These are phyloP conservation scores for Bolboschoenus planiculmis DNA, from an alignment of 176 grass and related monocot genomes.

Conservation along the genomic window DNA sequence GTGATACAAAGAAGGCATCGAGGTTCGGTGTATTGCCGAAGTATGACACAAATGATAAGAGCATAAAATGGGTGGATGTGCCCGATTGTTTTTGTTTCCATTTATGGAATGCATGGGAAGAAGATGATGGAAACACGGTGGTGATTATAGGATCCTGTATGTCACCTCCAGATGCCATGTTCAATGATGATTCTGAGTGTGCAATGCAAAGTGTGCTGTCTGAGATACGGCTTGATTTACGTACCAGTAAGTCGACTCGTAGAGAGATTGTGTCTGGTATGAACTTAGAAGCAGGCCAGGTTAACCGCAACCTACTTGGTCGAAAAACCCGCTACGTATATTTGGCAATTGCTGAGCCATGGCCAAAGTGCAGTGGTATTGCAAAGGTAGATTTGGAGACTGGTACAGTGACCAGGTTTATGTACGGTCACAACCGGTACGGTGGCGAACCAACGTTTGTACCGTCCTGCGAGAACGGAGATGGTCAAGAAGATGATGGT, in stretches of 20 bases:
- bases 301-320: slow-evolving; percentile 56
- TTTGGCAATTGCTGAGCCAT: slow-evolving; percentile 81
- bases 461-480: slow-evolving; percentile 14
- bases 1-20: slow-evolving; percentile 55
- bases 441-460: slow-evolving; percentile 87
- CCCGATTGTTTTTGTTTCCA: slow-evolving; percentile 98
- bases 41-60: slow-evolving; percentile 39
- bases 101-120: slow-evolving; percentile 98
- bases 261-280: slow-evolving; percentile 45
- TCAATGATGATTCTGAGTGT: slow-evolving; percentile 58
- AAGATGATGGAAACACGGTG: slow-evolving; percentile 38
- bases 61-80: slow-evolving; percentile 84
- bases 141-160: slow-evolving; percentile 85
- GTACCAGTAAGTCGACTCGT: slow-evolving; percentile 53
- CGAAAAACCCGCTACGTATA: slow-evolving; percentile 63
- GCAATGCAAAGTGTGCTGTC: slow-evolving; percentile 66
- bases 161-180: slow-evolving; percentile 81
- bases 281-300: slow-evolving; percentile 93
- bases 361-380: slow-evolving; percentile 81
- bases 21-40: slow-evolving; percentile 82
- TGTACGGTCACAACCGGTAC: slow-evolving; percentile 55
- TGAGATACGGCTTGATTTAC: slow-evolving; percentile 71
- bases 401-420: slow-evolving; percentile 41
- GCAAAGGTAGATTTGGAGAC: slow-evolving; percentile 76
- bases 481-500: slow-evolving; percentile 60